Conservation (phyloP, 2,329 filamentous ascomycete species). For the Harringtonia lauricola region DNA sequence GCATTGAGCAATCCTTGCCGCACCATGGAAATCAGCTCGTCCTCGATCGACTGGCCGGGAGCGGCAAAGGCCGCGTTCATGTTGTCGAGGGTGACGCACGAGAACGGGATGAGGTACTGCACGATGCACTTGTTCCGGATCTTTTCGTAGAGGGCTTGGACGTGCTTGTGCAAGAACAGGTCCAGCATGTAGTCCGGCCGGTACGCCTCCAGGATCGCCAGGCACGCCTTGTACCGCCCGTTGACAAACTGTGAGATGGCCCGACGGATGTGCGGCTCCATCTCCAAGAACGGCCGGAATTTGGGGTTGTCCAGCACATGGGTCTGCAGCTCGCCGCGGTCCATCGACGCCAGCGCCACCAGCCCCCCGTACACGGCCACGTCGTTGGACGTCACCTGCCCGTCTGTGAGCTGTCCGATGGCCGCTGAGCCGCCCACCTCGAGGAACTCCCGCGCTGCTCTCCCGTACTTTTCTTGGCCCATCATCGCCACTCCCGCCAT, state of each 20-base stretch:
- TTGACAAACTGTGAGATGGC: conserved; percentile 84
- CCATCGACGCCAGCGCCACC: conserved; percentile 82
- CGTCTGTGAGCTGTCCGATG: conserved; percentile 50
- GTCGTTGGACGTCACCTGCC: conserved; percentile 70
- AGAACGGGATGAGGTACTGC: conserved; percentile 87
- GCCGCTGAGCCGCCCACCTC: conserved; percentile 39
- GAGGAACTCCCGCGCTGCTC: conserved; percentile 65
- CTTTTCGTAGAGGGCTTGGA: conserved; percentile 56
- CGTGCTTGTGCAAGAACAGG: conserved; percentile 67
- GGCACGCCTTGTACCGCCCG: conserved; percentile 76
- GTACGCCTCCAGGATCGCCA: conserved; percentile 73
- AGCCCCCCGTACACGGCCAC: conserved; percentile 86
- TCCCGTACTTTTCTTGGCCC: conserved; percentile 33
- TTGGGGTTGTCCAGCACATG: conserved; percentile 67
- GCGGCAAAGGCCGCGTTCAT: conserved; percentile 67
- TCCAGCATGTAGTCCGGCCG: conserved; percentile 84
- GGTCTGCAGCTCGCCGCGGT: conserved; percentile 61
- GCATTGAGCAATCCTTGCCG: conserved; percentile 59
- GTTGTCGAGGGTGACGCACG: conserved; percentile 68
- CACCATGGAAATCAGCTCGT: conserved; percentile 73
- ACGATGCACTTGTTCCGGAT: conserved; percentile 89
- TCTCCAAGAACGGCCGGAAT: conserved; percentile 81
- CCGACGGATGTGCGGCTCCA: conserved; percentile 88
- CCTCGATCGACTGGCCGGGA: conserved; percentile 51
- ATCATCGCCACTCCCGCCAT: conserved; percentile 39